Conservation (phyloP, 805 yeast species). For the Lipomyces yamadae region DNA sequence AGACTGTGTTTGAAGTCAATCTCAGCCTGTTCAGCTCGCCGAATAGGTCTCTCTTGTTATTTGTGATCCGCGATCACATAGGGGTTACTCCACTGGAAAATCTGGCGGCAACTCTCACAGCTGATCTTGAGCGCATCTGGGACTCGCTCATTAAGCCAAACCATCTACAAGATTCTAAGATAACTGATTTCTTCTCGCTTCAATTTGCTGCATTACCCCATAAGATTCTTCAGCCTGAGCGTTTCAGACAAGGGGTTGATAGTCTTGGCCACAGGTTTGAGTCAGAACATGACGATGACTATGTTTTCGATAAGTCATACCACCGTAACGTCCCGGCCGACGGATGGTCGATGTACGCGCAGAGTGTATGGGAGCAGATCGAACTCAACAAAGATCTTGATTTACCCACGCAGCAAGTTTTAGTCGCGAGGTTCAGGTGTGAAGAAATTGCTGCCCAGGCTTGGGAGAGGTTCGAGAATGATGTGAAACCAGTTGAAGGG, state of each 20-base stretch:
- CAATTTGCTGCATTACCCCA: slow-evolving; percentile 83
- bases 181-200: slow-evolving; percentile 82
- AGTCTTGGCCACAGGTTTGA: slow-evolving; percentile 66
- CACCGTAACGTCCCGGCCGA: slow-evolving; percentile 90
- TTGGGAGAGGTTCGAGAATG: slow-evolving; percentile 51
- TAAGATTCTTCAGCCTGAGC: slow-evolving; percentile 76
- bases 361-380: slow-evolving; percentile 91
- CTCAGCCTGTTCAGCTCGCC: slow-evolving; percentile 64
- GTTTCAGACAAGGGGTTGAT: slow-evolving; percentile 65
- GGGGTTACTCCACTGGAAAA: slow-evolving; percentile 83
- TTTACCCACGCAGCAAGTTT: slow-evolving; percentile 92
- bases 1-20: slow-evolving; percentile 96
- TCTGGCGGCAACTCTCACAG: slow-evolving; percentile 66
- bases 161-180: slow-evolving; percentile 57
- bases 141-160: slow-evolving; percentile 71
- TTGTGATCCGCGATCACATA: slow-evolving; percentile 90
- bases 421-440: slow-evolving; percentile 93
- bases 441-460: slow-evolving; percentile 76
- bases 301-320: slow-evolving; percentile 68
- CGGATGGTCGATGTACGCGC: slow-evolving; percentile 93
- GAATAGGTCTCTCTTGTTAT: slow-evolving; percentile 66
- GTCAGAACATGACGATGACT: slow-evolving; percentile 39
- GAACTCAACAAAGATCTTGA: slow-evolving; percentile 92
- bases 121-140: slow-evolving; percentile 83
- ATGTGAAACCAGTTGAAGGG: slow-evolving; percentile 46